Evolutionary conservation across 441 rosid species (phyloP).

Genomic region (Gossypium lobatum): DNA sequence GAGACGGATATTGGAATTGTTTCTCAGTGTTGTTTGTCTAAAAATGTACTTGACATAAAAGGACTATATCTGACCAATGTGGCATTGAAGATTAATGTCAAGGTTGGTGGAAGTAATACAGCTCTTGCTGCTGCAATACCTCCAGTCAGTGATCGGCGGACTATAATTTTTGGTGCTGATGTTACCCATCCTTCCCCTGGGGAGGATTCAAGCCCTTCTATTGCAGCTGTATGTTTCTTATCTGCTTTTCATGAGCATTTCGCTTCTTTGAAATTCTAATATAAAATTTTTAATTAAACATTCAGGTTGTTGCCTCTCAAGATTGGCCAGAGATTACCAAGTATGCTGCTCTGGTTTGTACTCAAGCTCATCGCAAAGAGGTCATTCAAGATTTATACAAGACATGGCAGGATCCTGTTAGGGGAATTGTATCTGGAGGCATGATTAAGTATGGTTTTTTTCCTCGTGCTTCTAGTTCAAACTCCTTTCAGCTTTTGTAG

Average conservation of each 20-base stretch:
- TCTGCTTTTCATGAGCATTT: neutral
- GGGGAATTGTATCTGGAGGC: slow-evolving; percentile 1
- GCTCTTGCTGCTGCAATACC: neutral
- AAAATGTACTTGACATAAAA: neutral
- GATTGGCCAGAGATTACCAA: slow-evolving; percentile 2
- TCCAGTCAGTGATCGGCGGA: neutral
- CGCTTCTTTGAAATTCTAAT: neutral
- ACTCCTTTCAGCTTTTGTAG: neutral
- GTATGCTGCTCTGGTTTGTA: neutral
- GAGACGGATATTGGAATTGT: neutral
- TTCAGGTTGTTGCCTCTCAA: slow-evolving; percentile 7
- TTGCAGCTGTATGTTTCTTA: slow-evolving; percentile 2
- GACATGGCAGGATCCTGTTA: neutral
- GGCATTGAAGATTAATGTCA: neutral
- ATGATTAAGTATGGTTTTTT: neutral
- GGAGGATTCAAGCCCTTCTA: slow-evolving; percentile 3
- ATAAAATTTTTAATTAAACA: neutral
- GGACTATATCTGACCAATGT: neutral
- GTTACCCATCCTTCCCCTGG: slow-evolving; percentile 5
- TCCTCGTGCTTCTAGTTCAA: neutral
- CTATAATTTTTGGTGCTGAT: slow-evolving; percentile 7
- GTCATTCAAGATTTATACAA: slow-evolving; percentile 2
- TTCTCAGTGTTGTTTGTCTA: slow-evolving; percentile 4
- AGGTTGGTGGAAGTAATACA: slow-evolving; percentile 2
- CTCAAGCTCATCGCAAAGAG: neutral